These are phyloP conservation scores for Pezicula rhizophila DNA, from an alignment of 2,329 filamentous ascomycete species.

Conservation along the genomic window DNA sequence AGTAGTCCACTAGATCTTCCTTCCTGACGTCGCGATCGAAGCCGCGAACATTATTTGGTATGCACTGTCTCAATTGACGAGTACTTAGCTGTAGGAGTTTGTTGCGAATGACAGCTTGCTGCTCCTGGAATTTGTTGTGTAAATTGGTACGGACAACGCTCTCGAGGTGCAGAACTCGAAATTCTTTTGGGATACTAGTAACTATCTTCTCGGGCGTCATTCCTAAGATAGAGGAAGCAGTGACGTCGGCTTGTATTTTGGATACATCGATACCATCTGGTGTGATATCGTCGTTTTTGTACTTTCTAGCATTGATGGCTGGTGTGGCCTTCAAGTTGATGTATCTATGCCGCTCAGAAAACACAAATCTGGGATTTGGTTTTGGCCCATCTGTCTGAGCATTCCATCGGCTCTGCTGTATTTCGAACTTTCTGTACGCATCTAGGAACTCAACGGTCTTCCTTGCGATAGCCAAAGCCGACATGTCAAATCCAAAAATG, in stretches of 20 bases:
- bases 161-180: slow-evolving; percentile 34
- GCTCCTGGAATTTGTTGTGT: slow-evolving; percentile 24
- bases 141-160: slow-evolving; percentile 31
- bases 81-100: slow-evolving; percentile 15
- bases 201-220: slow-evolving; percentile 29
- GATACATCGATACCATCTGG: slow-evolving; percentile 12
- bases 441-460: slow-evolving; percentile 8
- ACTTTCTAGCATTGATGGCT: not conserved
- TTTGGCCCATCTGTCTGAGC: not conserved
- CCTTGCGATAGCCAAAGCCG: slow-evolving; percentile 8
- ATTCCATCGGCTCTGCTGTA: no score
- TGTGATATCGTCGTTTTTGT: slow-evolving; percentile 4
- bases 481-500: slow-evolving; percentile 7
- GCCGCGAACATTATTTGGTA: slow-evolving; percentile 2
- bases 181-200: slow-evolving; percentile 23
- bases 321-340: no score
- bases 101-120: slow-evolving; percentile 21
- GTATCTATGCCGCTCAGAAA: no score
- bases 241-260: slow-evolving; percentile 15
- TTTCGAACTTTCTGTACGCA: slow-evolving; percentile 7
- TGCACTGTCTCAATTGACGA: slow-evolving; percentile 11
- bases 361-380: slow-evolving; percentile 1
- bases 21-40: slow-evolving; percentile 10
- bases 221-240: slow-evolving; percentile 27
- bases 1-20: slow-evolving; percentile 30